Conservation (phyloP, 129 eudicot species). For the Saposhnikovia divaricata region DNA sequence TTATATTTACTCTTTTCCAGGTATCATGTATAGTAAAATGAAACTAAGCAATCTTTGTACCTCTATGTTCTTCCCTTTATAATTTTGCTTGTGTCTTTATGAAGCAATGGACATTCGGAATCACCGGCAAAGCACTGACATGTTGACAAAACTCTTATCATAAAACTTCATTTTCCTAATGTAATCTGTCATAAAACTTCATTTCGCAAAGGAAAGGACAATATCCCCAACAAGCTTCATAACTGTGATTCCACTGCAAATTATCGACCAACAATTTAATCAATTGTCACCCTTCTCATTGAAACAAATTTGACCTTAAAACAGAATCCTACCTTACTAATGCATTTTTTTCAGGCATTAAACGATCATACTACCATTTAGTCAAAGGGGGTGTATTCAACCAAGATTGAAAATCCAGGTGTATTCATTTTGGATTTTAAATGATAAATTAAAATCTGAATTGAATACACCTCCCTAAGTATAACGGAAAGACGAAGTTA, state of each 20-base stretch:
- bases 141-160: not conserved
- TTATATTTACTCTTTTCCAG: not conserved
- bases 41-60: too few species aligned
- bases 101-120: too few species aligned
- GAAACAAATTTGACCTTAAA: not conserved
- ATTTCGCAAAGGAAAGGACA: constrained; percentile 49
- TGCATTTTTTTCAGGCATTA: not conserved
- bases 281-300: not conserved
- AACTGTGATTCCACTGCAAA: constrained; percentile 62
- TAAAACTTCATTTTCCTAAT: not conserved
- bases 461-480: too few species aligned
- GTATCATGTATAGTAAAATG: not conserved
- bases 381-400: too few species aligned
- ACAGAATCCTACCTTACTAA: not conserved
- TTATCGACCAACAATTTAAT: not conserved
- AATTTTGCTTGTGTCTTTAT: too few species aligned
- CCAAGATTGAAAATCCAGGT: too few species aligned
- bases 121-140: too few species aligned
- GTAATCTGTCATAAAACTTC: not conserved
- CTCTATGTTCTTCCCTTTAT: too few species aligned
- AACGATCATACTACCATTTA: not conserved
- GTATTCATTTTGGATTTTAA: too few species aligned
- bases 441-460: too few species aligned
- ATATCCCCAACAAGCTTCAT: constrained; percentile 70
- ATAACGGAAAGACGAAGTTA: not conserved